Evolutionary conservation across 208 protist species (phyloP).

Genomic region (Crithidia thermophila): DNA sequence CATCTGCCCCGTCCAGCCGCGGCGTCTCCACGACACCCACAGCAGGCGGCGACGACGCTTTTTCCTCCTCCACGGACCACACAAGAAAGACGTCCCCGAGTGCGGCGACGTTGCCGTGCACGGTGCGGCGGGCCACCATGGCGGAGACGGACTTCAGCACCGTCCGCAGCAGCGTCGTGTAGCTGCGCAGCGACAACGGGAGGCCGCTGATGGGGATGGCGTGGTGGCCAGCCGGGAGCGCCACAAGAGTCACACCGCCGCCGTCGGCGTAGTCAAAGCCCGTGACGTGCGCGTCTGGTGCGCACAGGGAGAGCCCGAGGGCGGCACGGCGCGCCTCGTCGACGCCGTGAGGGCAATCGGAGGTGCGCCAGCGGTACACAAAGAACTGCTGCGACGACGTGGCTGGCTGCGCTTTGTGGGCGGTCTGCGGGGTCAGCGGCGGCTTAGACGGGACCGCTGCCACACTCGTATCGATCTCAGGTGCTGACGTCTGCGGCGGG

Average conservation of each 20-base stretch:
- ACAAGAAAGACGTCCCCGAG: slow-evolving; percentile 71
- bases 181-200: slow-evolving; percentile 50
- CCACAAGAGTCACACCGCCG: slow-evolving; percentile 67
- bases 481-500: too few relatives aligned
- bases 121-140: slow-evolving; percentile 69
- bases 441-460: too few relatives aligned
- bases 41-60: neutral
- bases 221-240: slow-evolving; percentile 43
- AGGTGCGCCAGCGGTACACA: slow-evolving; percentile 67
- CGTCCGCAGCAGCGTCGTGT: slow-evolving; percentile 55
- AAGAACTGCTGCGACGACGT: slow-evolving; percentile 35
- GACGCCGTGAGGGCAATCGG: slow-evolving; percentile 29
- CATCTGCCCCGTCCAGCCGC: neutral
- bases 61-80: slow-evolving; percentile 16
- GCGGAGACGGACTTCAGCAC: slow-evolving; percentile 57
- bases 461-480: too few relatives aligned
- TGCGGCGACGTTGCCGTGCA: slow-evolving; percentile 63
- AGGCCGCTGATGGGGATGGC: slow-evolving; percentile 62
- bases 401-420: neutral
- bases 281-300: slow-evolving; percentile 43
- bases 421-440: neutral
- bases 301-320: slow-evolving; percentile 53
- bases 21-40: neutral
- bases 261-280: slow-evolving; percentile 55
- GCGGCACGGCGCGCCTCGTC: slow-evolving; percentile 73